Evolutionary conservation across 2,329 filamentous ascomycete genomes (phyloP), one percentile per base, ranked within the genome.

Genomic region (Curvularia sp.): DNA sequence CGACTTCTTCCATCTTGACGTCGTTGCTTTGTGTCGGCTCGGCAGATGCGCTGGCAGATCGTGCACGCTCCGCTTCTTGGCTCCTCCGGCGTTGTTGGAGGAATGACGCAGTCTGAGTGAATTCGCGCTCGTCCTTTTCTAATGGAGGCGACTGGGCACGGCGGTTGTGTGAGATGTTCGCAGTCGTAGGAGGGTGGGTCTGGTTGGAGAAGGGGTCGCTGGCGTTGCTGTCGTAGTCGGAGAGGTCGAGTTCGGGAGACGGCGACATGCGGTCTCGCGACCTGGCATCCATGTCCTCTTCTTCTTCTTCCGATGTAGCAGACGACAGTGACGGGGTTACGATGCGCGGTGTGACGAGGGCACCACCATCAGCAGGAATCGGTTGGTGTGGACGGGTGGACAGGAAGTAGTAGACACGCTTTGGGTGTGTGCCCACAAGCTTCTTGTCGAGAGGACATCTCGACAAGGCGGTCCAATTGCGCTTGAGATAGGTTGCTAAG

Each of bases 331-430:
- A 94, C 0, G 94, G 94, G 2, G 94, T 95, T 61, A 96, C 88
- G 61, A 92, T 88, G 62, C 87, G 82, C 55, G 82, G 80, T 61
- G 82, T 79, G 56, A 69, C 81, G 64, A 73, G 75, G 64, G 83
- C 70, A 69, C 85, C 81, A 56, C 83, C 81, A 52, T 86, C 84
- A 64, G 90, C 86, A 2, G 92, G 92, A 20, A 98, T 87, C 38
- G 92, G 87, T 74, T 94, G 92, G 73, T 90, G 91, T 47, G 91
- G 88, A 72, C 85, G 89, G n/a, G 91, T 96, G 39, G 92, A 96
- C 60, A 99, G 86, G 80, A 93, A 98, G 80, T 96, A 98, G 82
- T 97, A 98, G 47, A 96, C 93, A 78, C 95, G 92, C 74, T 94
- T 90, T 20, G 95, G 95, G 75, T 98, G 94, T 42, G 94, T 90